Evolutionary conservation across 768 basidiomycete species (phyloP).

Genomic region (Ramaria sp.): DNA sequence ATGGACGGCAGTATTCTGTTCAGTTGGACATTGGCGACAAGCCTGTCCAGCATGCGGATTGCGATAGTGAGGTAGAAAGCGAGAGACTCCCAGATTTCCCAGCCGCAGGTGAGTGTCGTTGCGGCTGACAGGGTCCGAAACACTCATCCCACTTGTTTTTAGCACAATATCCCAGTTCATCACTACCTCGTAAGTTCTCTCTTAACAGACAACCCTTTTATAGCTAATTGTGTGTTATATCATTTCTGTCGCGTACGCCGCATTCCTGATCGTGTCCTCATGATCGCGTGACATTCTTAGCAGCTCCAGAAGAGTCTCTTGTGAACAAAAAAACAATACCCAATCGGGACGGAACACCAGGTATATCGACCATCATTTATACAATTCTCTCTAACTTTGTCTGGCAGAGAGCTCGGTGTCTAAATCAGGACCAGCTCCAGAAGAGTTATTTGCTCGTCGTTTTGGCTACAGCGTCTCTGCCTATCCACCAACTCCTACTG

Average conservation of each 20-base stretch:
- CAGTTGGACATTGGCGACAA: background rate
- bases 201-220: background rate
- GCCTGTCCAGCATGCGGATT: background rate
- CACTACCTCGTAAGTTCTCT: background rate
- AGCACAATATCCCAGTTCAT: background rate
- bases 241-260: too few species aligned
- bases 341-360: too few species aligned
- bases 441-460: conserved; percentile 2
- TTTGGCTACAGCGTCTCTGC: background rate
- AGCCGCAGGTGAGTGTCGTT: background rate
- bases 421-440: background rate
- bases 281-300: background rate
- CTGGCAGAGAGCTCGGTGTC: background rate
- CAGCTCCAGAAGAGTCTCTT: background rate
- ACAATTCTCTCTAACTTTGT: background rate
- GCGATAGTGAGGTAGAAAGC: background rate
- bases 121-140: background rate
- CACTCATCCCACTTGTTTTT: background rate
- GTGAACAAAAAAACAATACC: too few species aligned
- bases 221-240: too few species aligned
- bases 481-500: background rate
- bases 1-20: conserved; percentile 1
- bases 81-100: background rate
- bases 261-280: too few species aligned
- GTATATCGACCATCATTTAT: too few species aligned